A percentile compares a stretch with the other conserved stretches of the same genome.
phyloP scores from a whole-genome alignment of 768 basidiomycete genomes.

The Sutorius australiensis region DNA sequence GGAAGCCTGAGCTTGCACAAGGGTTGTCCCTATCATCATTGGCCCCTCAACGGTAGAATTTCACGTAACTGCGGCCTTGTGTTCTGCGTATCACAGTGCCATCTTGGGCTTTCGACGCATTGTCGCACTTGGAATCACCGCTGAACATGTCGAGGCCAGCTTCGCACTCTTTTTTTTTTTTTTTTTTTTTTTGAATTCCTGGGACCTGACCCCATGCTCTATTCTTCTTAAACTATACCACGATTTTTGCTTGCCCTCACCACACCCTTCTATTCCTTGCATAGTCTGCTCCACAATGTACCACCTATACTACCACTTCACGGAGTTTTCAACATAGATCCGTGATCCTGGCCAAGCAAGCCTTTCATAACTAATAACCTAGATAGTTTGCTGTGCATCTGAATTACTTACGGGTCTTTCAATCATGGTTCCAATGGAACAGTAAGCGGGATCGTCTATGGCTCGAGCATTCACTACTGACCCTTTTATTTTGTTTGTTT shows the following conservation, averaged over 20 bases:
- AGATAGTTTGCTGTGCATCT: slow-evolving; percentile 23
- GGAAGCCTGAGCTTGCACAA: slow-evolving; percentile 83
- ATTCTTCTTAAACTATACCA: slow-evolving; percentile 31
- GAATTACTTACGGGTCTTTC: slow-evolving; percentile 10
- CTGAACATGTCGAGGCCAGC: slow-evolving; percentile 15
- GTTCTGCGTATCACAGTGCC: slow-evolving; percentile 10
- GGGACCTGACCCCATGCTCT: slow-evolving; percentile 26
- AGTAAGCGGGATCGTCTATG: slow-evolving; percentile 23
- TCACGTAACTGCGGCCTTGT: slow-evolving; percentile 4
- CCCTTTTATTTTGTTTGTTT: neutral
- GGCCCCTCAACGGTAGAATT: slow-evolving; percentile 50
- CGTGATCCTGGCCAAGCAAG: slow-evolving; percentile 18
- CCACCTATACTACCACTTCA: slow-evolving; percentile 19
- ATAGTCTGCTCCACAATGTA: slow-evolving; percentile 33
- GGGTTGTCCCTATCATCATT: slow-evolving; percentile 70
- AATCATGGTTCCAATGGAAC: slow-evolving; percentile 7
- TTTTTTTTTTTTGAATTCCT: slow-evolving; percentile 24
- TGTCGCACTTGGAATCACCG: slow-evolving; percentile 9
- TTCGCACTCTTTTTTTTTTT: slow-evolving; percentile 15
- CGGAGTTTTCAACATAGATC: slow-evolving; percentile 27
- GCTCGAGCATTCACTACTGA: slow-evolving; percentile 13
- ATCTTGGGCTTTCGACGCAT: slow-evolving; percentile 9
- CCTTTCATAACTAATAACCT: slow-evolving; percentile 23
- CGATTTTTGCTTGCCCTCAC: slow-evolving; percentile 10
- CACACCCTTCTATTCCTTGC: slow-evolving; percentile 21